A percentile compares a stretch with the other conserved stretches of the same genome.
Evolutionary conservation across 1,284 basidiomycete species (phyloP).

Genomic region (Ceraceosorus bombacis): DNA sequence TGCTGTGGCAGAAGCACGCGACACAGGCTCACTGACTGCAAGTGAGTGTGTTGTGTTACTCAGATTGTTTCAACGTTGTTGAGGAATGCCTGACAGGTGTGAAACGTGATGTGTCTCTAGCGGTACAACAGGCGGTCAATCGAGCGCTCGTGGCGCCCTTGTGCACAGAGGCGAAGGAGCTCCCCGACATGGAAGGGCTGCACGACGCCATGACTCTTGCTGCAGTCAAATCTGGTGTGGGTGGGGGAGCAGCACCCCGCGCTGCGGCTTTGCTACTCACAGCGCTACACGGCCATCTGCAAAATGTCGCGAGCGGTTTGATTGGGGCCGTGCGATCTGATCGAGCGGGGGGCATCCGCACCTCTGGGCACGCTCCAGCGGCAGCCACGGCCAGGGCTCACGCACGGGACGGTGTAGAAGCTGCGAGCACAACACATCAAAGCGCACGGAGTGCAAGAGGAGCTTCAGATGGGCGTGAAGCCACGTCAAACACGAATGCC

Average conservation of each 20-base stretch:
- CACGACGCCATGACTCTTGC: conserved; percentile 49
- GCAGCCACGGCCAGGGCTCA: conserved; percentile 17
- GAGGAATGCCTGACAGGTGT: conserved; percentile 2
- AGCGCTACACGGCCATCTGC: conserved; percentile 46
- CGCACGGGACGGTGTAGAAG: conserved; percentile 8
- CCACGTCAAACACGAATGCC: conserved; percentile 9
- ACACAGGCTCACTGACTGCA: conserved; percentile 5
- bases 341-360: conserved; percentile 29
- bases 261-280: conserved; percentile 46
- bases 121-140: conserved; percentile 38
- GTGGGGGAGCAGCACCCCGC: conserved; percentile 44
- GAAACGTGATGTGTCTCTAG: conserved; percentile 10
- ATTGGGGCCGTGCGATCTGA: conserved; percentile 41
- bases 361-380: conserved; percentile 15
- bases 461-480: conserved; percentile 18
- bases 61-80: not conserved
- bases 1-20: conserved; percentile 27
- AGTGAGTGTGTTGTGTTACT: conserved; percentile 5
- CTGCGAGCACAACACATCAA: conserved; percentile 13
- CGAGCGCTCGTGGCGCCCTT: conserved; percentile 35
- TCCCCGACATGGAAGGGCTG: conserved; percentile 49
- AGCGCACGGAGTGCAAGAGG: conserved; percentile 12
- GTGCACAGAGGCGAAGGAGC: conserved; percentile 47
- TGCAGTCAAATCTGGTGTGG: conserved; percentile 48
- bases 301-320: conserved; percentile 38